phyloP scores from a whole-genome alignment of 805 yeast species.

The Zygosaccharomyces pseudorouxii region DNA sequence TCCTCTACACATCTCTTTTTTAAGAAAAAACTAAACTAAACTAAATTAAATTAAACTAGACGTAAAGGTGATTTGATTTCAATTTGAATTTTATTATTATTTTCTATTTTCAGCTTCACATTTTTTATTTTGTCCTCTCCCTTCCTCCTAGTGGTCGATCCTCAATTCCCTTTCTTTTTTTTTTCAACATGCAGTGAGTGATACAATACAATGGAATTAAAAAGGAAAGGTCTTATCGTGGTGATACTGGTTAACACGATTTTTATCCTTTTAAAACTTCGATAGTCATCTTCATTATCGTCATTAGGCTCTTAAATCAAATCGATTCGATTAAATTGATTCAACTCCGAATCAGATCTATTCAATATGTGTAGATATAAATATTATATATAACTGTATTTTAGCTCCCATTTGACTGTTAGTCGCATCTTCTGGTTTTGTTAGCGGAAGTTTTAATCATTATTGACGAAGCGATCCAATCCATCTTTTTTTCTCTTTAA shows the following conservation, averaged over 20 bases:
- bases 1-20: background rate
- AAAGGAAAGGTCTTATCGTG: background rate
- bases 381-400: slow-evolving; percentile 17
- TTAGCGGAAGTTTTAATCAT: background rate
- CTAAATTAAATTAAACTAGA: background rate
- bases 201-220: background rate
- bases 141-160: background rate
- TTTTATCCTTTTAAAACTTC: background rate
- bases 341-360: slow-evolving; percentile 2
- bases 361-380: slow-evolving; percentile 8
- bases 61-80: background rate
- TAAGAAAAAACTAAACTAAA: background rate
- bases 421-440: background rate
- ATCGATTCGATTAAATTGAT: background rate
- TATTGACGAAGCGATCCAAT: slow-evolving; percentile 1
- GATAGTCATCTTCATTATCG: slow-evolving; percentile 5
- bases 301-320: background rate
- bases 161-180: background rate
- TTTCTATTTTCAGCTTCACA: background rate
- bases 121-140: background rate
- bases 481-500: background rate
- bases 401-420: slow-evolving; percentile 15
- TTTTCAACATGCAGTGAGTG: background rate
- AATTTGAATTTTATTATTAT: background rate
- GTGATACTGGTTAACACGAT: background rate